Evolutionary conservation across 805 yeast species (phyloP), one percentile per base, ranked within the genome.

Genomic region (Wickerhamiella lipophila): DNA sequence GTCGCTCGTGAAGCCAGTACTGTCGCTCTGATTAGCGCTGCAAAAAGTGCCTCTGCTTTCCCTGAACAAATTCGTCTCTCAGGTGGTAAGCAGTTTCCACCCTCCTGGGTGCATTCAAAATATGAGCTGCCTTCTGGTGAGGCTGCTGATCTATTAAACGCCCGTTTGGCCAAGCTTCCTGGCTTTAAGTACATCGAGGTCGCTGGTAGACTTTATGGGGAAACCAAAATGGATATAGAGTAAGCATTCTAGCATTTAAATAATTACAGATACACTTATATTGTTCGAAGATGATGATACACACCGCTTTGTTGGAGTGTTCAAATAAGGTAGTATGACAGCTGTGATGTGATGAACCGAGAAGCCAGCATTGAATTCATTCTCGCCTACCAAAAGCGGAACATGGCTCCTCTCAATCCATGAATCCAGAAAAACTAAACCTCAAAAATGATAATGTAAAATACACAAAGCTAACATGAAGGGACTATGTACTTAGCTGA

Each of bases 61-160:
- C 64, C 64, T 11, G 92, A 83, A 63, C 68, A 83, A 15, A 64
- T 88, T 50, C 76, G 95, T 62, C 72, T 89, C 54, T 77, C 89
- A 23, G 96, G 96, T 42, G 95, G 95, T 43, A 64, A 70, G 34
- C 71, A 73, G 57, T 71, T 80, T 22, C 73, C 79, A 47, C 73
- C 75, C 52, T 88, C 96, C 57, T 92, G 94, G 92, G 81, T 83
- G 40, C 96, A 88, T 62, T 84, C 95, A 23, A 69, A 75, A 38
- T 79, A 70, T 66, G 80, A 80, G 64, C 66, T 89, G 49, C 64
- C 71, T 26, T 77, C 75, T 42, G 67, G 69, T 6, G 70, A 59
- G n/a, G 58, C 63, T 7, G 53, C 58, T 18, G 55, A 53, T 35
- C 56, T 65, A 23, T 52, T 63, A 35, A 52, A 57, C 39, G 56